phyloP scores from a whole-genome alignment of 148 eudicot species.

The Rhododendron ovatum region DNA sequence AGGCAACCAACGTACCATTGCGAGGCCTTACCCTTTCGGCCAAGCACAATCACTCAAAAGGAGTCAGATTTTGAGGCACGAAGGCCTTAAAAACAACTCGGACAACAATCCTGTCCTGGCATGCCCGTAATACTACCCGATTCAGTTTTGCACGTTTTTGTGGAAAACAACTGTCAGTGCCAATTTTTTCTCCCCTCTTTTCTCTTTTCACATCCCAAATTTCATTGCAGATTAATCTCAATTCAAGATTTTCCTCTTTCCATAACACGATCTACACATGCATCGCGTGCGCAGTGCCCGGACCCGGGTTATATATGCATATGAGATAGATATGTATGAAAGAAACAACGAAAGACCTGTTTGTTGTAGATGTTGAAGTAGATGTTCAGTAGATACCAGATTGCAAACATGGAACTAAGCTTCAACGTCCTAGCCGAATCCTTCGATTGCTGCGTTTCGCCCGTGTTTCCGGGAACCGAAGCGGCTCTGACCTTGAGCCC shows the following conservation, averaged over 20 bases:
- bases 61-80: too few species aligned
- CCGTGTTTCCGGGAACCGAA: constrained; percentile 22
- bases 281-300: background rate
- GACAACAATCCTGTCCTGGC: too few species aligned
- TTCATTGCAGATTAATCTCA: background rate
- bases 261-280: background rate
- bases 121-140: too few species aligned
- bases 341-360: constrained; percentile 43
- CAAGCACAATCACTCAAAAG: too few species aligned
- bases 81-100: too few species aligned
- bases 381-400: constrained; percentile 78
- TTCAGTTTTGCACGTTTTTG: too few species aligned
- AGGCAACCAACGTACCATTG: too few species aligned
- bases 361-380: constrained; percentile 86
- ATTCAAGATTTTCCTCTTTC: background rate
- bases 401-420: constrained; percentile 66
- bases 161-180: background rate
- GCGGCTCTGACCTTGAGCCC: constrained; percentile 22
- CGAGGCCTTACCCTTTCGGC: too few species aligned
- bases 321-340: too few species aligned
- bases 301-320: too few species aligned
- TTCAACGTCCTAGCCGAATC: constrained; percentile 25
- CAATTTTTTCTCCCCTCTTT: background rate
- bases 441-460: constrained; percentile 6
- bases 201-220: background rate